A percentile compares a stretch with the other conserved stretches of the same genome.
Conservation (phyloP, 2,329 filamentous ascomycete genomes). For the Aphanoascus verrucosus region DNA sequence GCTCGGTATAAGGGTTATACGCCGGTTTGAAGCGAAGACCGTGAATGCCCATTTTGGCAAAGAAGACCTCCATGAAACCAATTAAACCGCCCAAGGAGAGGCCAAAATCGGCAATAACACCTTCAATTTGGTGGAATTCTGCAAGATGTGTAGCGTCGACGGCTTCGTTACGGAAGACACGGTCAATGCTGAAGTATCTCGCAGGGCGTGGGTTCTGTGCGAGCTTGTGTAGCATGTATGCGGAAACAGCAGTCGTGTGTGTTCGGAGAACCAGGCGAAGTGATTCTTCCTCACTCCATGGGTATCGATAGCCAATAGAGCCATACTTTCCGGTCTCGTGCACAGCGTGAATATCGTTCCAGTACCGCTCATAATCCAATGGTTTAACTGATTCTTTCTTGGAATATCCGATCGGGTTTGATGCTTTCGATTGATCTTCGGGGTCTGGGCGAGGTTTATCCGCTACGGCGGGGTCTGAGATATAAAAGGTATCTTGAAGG, state of each 20-base stretch:
- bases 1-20: constrained; percentile 91
- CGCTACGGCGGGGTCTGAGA: constrained; percentile 72
- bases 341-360: constrained; percentile 73
- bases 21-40: constrained; percentile 91
- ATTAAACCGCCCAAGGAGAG: constrained; percentile 87
- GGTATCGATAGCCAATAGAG: constrained; percentile 92
- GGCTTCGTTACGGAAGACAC: constrained; percentile 95
- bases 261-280: constrained; percentile 82
- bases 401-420: constrained; percentile 30
- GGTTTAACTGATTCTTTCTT: constrained; percentile 40
- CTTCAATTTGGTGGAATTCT: constrained; percentile 98
- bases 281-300: constrained; percentile 80
- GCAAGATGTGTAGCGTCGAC: constrained; percentile 94
- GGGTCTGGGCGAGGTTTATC: constrained; percentile 54
- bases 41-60: constrained; percentile 85
- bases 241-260: constrained; percentile 87
- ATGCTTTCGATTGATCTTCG: constrained; percentile 25
- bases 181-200: constrained; percentile 97
- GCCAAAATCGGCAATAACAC: constrained; percentile 93
- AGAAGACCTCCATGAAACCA: constrained; percentile 92
- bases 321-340: constrained; percentile 88
- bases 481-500: constrained; percentile 97
- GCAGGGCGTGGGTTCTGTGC: constrained; percentile 73
- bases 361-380: constrained; percentile 72
- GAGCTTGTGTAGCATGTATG: constrained; percentile 82